Percentiles rank a stretch among this genome's conserved stretches.
These are phyloP conservation scores for Dissophora ornata DNA, from an alignment of 192 early-diverging fungal species.

Conservation along the genomic window DNA sequence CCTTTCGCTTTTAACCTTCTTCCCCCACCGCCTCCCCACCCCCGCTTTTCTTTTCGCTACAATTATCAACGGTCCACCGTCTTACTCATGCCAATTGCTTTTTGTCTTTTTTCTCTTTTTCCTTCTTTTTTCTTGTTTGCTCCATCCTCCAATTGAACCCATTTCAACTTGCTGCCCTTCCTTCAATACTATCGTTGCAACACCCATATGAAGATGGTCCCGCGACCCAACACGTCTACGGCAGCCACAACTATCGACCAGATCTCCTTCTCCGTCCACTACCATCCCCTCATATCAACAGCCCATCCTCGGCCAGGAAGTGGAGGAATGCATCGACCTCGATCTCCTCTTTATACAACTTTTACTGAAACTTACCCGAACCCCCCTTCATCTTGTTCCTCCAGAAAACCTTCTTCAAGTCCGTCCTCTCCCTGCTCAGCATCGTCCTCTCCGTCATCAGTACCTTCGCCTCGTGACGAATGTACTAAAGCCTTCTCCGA, in stretches of 20 bases:
- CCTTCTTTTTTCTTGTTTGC: neutral
- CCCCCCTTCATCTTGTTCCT: conserved; percentile 1
- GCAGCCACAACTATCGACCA: neutral
- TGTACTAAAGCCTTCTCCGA: neutral
- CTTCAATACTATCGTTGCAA: too few species aligned
- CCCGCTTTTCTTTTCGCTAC: neutral
- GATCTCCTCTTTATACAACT: neutral
- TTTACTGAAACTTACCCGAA: conserved; percentile 10
- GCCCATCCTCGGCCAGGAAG: neutral
- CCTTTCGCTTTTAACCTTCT: too few species aligned
- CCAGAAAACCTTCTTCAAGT: neutral
- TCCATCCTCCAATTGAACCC: neutral
- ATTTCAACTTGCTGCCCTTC: neutral
- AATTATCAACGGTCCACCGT: neutral
- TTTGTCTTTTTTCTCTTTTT: neutral
- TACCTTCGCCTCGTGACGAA: neutral
- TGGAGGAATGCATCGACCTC: neutral
- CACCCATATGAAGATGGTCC: neutral
- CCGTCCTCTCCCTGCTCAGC: neutral
- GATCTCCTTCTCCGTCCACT: neutral
- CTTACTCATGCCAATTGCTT: neutral
- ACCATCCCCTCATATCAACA: neutral
- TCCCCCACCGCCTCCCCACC: neutral
- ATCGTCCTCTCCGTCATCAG: neutral
- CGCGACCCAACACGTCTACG: neutral